These are phyloP conservation scores for Starmerella tilneyi DNA, from an alignment of 805 yeast genomes.

Conservation along the genomic window DNA sequence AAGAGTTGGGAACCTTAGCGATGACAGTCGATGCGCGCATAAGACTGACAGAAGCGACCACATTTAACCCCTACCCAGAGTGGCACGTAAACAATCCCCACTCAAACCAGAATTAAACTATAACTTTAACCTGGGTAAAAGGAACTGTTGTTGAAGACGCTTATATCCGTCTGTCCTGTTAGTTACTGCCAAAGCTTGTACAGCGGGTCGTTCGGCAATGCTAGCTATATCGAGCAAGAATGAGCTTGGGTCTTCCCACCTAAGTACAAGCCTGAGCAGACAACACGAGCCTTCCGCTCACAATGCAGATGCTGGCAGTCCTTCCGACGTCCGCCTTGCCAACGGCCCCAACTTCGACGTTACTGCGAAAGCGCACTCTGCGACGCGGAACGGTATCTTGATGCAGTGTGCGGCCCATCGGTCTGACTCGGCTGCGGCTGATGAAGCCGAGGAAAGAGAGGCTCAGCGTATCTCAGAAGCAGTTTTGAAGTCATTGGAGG, in stretches of 20 bases:
- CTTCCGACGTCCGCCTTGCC: too few species aligned
- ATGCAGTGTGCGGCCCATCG: conserved; percentile 3
- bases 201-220: too few species aligned
- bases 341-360: too few species aligned
- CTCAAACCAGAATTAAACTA: neutral
- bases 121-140: neutral
- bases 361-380: neutral
- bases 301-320: too few species aligned
- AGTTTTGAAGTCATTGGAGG: neutral
- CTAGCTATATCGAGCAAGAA: too few species aligned
- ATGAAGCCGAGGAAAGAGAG: neutral
- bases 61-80: neutral
- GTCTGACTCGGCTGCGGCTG: neutral
- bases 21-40: too few species aligned
- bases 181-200: too few species aligned
- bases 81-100: conserved; percentile 6
- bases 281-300: too few species aligned
- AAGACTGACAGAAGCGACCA: too few species aligned
- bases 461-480: neutral
- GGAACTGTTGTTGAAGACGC: neutral
- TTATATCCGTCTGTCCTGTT: neutral
- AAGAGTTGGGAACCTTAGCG: too few species aligned
- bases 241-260: too few species aligned
- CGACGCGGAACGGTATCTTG: neutral
- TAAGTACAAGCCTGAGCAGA: too few species aligned